Evolutionary conservation across 2,329 filamentous ascomycete genomes (phyloP), one percentile per base, ranked within the genome.

Genomic region (Fusarium algeriense): DNA sequence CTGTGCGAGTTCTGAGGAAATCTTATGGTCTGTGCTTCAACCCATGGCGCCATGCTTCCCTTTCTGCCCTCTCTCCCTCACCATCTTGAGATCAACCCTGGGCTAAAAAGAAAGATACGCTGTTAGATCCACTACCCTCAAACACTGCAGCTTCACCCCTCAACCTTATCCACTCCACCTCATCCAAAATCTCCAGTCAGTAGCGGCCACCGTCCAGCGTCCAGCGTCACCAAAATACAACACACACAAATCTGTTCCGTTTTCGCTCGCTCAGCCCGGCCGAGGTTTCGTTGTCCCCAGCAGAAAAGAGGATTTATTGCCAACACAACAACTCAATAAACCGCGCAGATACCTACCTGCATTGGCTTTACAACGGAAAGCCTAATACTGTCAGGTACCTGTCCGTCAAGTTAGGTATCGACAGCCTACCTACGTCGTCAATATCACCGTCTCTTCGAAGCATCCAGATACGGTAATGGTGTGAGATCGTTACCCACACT

Each of bases 31-130:
- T 45, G 64, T 67, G 64, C 64, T 49, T 67, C 14, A 3, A 67
- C 56, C 64, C 64, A 67, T 67, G 64, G 64, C 64, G 64, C 64
- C 64, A 67, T 67, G 64, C 49, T 62, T 60, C 40, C 40, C 40
- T 26, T 62, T 59, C 37, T 60, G 37, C 53, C 48, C 37, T 67
- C 48, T 53, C 32, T 54, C 46, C 48, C 46, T 67, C 41, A 48
- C 41, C 57, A 61, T 46, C 57, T 62, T 62, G 45, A 62, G 30
- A 50, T 65, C 60, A 64, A 65, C 34, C 60, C 60, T 58, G 50
- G 43, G 9, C 60, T n/a, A 52, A 52, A 35, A 26, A n/a, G 32
- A 32, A 49, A 59, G 63, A 66, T 67, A 52, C 15, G 34, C 28
- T 53, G 7, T 49, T 67, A 67, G 8, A 20, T 30, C 20, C 63